phyloP scores from a whole-genome alignment of 176 grass and related monocot genomes.

The Thinopyrum elongatum region DNA sequence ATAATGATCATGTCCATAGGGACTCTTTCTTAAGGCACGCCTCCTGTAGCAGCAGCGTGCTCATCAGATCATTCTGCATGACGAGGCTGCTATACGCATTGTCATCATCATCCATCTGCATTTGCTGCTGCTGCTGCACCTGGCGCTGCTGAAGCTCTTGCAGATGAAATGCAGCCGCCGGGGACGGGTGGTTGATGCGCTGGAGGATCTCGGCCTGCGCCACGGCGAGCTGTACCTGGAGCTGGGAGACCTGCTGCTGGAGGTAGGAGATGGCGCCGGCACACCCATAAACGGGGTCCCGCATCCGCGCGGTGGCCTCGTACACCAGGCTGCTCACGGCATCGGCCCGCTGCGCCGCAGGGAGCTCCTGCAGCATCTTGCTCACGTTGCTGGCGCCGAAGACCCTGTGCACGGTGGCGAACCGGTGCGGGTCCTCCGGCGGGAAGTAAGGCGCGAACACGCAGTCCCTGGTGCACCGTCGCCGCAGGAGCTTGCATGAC shows the following conservation, averaged over 20 bases:
- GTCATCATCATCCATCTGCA: neutral
- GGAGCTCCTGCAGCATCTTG: conserved; percentile 89
- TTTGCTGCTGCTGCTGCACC: conserved; percentile 7
- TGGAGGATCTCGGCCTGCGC: conserved; percentile 52
- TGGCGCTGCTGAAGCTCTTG: neutral
- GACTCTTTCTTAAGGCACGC: conserved; percentile 60
- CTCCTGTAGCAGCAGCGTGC: conserved; percentile 43
- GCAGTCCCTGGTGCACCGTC: conserved; percentile 55
- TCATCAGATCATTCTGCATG: conserved; percentile 2
- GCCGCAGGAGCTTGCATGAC: conserved; percentile 61
- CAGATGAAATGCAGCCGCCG: neutral
- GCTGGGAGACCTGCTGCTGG: conserved; percentile 70
- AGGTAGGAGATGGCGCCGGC: conserved; percentile 78
- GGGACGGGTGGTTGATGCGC: conserved; percentile 46
- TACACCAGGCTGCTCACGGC: conserved; percentile 85
- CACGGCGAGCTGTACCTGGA: conserved; percentile 72
- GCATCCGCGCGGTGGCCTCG: conserved; percentile 66
- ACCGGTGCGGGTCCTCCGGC: conserved; percentile 67
- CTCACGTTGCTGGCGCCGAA: conserved; percentile 92
- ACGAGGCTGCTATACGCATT: neutral
- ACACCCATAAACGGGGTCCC: conserved; percentile 89
- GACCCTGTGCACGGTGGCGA: conserved; percentile 75
- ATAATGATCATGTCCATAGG: conserved; percentile 47
- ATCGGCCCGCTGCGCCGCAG: conserved; percentile 54
- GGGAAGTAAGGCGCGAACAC: conserved; percentile 80